Base-by-base conservation (phyloP, 345 rosid genomes). In the Schrenkiella parvula region DNA sequence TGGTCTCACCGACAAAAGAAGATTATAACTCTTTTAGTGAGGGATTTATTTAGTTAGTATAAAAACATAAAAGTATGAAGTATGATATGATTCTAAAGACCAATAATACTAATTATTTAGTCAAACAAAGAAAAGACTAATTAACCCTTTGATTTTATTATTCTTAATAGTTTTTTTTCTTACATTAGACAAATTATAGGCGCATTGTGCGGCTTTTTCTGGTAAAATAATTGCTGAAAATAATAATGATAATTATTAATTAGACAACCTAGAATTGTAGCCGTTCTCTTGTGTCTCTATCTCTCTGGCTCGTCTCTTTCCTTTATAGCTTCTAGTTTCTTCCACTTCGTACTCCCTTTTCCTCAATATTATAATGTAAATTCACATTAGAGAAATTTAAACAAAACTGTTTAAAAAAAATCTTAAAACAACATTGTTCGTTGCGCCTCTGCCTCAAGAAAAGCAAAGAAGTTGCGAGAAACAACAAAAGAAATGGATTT, bases 401-500 rank as follows among this genome's bases (percentile, higher is more conserved):
- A 74, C 63, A 39, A 46, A 39, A 28, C 28, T 46, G 42, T 67
- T 19, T 58, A 58, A 46, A 68, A 25, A 34, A 13, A 42, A 13
- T 8, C 5, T 8, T 11, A 11, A 61, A 39, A 19, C 63, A 3
- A 41, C 60, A 46, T 55, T 76, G 60, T 54, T 54, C 57, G 10
- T 63, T 69, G 34, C 35, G n/a, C n/a, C n/a, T n/a, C n/a, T 75
- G 71, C 61, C 61, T 52, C 58, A 44, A 55, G 52, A 51, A 71
- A 51, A 59, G 7, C 29, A 32, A 60, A 70, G 52, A 69, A 31
- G 2, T 64, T 64, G 12, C 59, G 1, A 61, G 18, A 10, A 70
- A 48, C 0, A 7, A 34, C 8, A 8, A 54, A 17, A 60, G 1
- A 2, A 47, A 93, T 93, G 98, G 91, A 80, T 78, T 67, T 80